These are phyloP conservation scores for Wickerhamiella shivajii DNA, from an alignment of 805 yeast genomes.

Conservation along the genomic window DNA sequence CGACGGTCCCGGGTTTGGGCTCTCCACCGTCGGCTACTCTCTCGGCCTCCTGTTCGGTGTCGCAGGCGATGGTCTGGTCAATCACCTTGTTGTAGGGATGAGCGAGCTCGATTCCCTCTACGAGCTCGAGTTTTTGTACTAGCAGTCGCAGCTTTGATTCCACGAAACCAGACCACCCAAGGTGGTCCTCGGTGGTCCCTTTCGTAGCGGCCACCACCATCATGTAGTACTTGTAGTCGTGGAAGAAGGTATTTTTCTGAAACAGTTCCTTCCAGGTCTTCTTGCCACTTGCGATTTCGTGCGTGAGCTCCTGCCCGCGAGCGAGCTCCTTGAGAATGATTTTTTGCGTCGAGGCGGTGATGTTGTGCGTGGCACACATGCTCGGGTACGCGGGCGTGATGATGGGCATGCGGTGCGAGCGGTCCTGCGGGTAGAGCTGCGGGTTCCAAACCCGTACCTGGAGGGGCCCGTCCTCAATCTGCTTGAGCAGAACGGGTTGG, in stretches of 20 bases:
- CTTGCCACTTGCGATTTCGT: conserved; percentile 47
- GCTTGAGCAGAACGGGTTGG: conserved; percentile 85
- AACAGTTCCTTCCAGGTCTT: conserved; percentile 65
- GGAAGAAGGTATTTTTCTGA: conserved; percentile 67
- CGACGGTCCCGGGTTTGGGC: conserved; percentile 32
- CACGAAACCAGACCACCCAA: conserved; percentile 85
- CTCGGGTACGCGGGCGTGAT: conserved; percentile 97
- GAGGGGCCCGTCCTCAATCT: conserved; percentile 91
- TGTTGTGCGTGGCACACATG: conserved; percentile 98
- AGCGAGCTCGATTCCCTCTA: conserved; percentile 63
- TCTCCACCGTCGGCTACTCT: conserved; percentile 46
- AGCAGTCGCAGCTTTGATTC: conserved; percentile 73
- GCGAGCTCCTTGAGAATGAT: conserved; percentile 65
- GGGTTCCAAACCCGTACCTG: conserved; percentile 98
- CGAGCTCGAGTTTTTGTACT: conserved; percentile 68
- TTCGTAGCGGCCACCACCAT: conserved; percentile 67
- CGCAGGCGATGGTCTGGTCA: conserved; percentile 36
- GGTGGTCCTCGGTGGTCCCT: conserved; percentile 64
- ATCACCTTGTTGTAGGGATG: conserved; percentile 82
- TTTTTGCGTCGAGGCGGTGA: conserved; percentile 73
- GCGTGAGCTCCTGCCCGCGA: conserved; percentile 61
- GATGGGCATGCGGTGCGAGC: conserved; percentile 90
- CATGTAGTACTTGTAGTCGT: conserved; percentile 70
- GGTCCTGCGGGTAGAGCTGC: conserved; percentile 70
- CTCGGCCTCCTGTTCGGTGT: conserved; percentile 39